Percentiles rank a stretch among this genome's conserved stretches.
These are phyloP conservation scores for Candida railenensis DNA, from an alignment of 805 yeast species.

Conservation along the genomic window DNA sequence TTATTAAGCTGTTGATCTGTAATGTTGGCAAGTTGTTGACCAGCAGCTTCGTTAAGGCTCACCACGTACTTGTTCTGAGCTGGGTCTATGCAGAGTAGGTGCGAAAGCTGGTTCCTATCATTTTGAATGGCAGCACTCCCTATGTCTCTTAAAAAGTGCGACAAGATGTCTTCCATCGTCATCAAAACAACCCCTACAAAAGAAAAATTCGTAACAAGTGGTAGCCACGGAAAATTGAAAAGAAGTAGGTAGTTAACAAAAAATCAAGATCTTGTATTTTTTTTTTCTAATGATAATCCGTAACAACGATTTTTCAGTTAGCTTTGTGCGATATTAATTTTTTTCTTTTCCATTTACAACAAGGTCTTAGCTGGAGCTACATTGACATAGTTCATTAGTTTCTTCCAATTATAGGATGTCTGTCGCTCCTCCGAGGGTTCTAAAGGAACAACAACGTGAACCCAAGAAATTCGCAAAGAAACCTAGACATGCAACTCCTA, in stretches of 20 bases:
- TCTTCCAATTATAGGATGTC: constrained; percentile 8
- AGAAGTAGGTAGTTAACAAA: too few relatives aligned
- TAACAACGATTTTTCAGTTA: not conserved
- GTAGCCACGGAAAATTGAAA: constrained; percentile 10
- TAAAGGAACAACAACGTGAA: constrained; percentile 6
- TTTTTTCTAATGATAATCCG: not conserved
- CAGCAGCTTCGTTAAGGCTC: constrained; percentile 17
- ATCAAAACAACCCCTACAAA: not conserved
- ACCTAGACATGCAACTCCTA: constrained; percentile 7
- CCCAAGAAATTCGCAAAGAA: constrained; percentile 14
- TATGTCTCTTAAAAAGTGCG: constrained; percentile 13
- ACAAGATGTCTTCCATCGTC: not conserved
- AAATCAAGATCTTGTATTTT: too few relatives aligned
- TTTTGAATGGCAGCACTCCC: not conserved
- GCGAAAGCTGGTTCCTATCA: not conserved
- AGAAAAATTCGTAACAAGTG: constrained; percentile 2
- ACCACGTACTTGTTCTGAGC: constrained; percentile 24
- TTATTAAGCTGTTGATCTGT: constrained; percentile 14
- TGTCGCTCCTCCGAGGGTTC: constrained; percentile 11
- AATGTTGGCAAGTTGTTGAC: constrained; percentile 4
- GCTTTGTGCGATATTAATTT: not conserved
- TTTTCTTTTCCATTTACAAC: not conserved
- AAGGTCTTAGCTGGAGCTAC: too few relatives aligned
- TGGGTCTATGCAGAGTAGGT: constrained; percentile 25
- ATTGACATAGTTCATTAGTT: too few relatives aligned